A percentile compares a stretch with the other conserved stretches of the same genome.
These are phyloP conservation scores for Closterium sp. DNA, from an alignment of 139 green algal species.

Conservation along the genomic window DNA sequence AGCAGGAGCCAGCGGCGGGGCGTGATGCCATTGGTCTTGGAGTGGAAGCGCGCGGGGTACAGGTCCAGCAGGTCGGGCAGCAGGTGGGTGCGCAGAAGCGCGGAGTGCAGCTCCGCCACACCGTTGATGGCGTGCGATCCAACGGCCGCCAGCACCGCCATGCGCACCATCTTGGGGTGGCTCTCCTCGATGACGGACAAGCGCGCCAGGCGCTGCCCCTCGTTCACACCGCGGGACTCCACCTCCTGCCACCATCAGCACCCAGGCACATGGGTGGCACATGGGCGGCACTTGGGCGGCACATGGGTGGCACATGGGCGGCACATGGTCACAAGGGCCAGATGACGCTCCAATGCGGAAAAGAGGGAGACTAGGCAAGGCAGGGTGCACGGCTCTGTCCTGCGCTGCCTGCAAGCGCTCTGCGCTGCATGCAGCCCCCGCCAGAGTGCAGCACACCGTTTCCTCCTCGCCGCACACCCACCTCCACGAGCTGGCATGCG, in stretches of 20 bases:
- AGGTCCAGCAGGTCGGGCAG: constrained; percentile 68
- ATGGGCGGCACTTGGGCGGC: no score
- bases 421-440: no score
- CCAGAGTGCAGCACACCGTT: no score
- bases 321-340: no score
- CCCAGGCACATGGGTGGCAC: no score
- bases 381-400: no score
- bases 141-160: constrained; percentile 93
- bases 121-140: constrained; percentile 86
- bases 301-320: no score
- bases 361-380: no score
- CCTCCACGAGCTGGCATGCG: no score
- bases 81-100: constrained; percentile 85
- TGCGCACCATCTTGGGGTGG: constrained; percentile 80
- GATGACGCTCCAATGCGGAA: no score
- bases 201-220: constrained; percentile 78
- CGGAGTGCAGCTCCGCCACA: constrained; percentile 92
- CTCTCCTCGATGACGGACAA: constrained; percentile 97
- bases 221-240: constrained; percentile 62
- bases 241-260: constrained; percentile 20
- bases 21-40: constrained; percentile 97
- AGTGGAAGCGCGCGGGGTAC: constrained; percentile 86
- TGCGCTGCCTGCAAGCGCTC: no score
- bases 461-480: background rate
- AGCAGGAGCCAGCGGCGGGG: constrained; percentile 77